Evolutionary conservation across 257 asterid genomes (phyloP).

Genomic region (Striga asiatica): DNA sequence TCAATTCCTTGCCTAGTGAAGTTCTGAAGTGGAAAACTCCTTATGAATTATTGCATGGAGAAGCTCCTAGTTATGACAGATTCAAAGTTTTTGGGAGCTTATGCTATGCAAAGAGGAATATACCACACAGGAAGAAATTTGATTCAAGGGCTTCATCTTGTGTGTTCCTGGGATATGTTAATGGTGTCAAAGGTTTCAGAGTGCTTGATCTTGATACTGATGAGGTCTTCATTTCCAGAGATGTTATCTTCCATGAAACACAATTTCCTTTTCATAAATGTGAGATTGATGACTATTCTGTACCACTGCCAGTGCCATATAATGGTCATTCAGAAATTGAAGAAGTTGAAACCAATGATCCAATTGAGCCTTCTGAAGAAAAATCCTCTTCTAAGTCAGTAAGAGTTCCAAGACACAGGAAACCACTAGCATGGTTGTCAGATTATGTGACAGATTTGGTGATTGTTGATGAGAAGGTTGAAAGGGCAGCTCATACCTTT

Average conservation of each 20-base stretch:
- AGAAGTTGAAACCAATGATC: neutral
- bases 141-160: neutral
- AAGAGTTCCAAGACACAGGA: no score
- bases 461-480: no score
- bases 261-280: neutral
- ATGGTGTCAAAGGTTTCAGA: neutral
- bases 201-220: neutral
- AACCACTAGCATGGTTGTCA: no score
- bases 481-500: no score
- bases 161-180: neutral
- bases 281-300: neutral
- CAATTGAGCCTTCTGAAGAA: no score
- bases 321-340: neutral
- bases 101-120: neutral
- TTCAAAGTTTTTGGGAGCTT: neutral
- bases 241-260: neutral
- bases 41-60: neutral
- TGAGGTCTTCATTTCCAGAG: neutral
- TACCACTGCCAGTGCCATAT: no score
- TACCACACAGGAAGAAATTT: neutral
- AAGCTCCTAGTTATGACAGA: neutral
- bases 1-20: neutral
- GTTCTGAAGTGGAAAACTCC: neutral
- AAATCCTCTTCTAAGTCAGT: no score
- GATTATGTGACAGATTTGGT: no score